Conservation (phyloP, 176 grass and related monocot species). For the Coix lacrymajobi region DNA sequence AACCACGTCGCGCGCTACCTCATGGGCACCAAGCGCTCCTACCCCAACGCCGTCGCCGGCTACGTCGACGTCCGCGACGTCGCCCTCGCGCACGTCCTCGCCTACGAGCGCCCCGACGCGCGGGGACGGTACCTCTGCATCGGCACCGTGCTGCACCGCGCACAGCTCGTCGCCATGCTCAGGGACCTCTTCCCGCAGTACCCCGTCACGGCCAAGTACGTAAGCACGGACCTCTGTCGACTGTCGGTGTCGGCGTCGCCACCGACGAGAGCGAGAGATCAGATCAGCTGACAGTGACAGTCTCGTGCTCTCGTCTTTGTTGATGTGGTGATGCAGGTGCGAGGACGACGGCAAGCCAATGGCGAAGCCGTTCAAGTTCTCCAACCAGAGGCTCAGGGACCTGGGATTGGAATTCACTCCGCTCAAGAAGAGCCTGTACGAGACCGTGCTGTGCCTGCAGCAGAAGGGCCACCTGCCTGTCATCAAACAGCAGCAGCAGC, state of each 20-base stretch:
- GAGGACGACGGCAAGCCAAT: conserved; percentile 13
- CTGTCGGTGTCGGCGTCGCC: too few relatives aligned
- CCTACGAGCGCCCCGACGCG: conserved; percentile 22
- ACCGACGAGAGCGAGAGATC: neutral
- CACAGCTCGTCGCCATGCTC: conserved; percentile 9
- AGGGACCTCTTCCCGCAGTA: conserved; percentile 26
- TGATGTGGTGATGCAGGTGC: conserved; percentile 11
- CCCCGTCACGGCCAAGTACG: conserved; percentile 24
- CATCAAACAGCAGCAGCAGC: neutral
- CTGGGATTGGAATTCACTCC: conserved; percentile 40
- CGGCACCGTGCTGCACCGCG: conserved; percentile 37
- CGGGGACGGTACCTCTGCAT: conserved; percentile 46
- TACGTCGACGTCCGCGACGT: conserved; percentile 54
- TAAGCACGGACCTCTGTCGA: neutral
- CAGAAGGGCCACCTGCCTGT: conserved; percentile 26
- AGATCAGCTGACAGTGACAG: neutral
- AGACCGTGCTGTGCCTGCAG: conserved; percentile 12
- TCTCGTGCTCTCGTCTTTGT: neutral
- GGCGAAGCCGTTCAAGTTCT: conserved; percentile 39
- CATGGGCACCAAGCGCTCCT: conserved; percentile 8
- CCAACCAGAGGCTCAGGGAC: conserved; percentile 35
- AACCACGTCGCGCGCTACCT: conserved; percentile 39
- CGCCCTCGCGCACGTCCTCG: conserved; percentile 29
- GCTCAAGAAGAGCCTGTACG: conserved; percentile 14
- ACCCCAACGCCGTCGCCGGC: conserved; percentile 46